Base-by-base conservation (phyloP, 2,329 filamentous ascomycete species). In the Aspergillus neoniger region DNA sequence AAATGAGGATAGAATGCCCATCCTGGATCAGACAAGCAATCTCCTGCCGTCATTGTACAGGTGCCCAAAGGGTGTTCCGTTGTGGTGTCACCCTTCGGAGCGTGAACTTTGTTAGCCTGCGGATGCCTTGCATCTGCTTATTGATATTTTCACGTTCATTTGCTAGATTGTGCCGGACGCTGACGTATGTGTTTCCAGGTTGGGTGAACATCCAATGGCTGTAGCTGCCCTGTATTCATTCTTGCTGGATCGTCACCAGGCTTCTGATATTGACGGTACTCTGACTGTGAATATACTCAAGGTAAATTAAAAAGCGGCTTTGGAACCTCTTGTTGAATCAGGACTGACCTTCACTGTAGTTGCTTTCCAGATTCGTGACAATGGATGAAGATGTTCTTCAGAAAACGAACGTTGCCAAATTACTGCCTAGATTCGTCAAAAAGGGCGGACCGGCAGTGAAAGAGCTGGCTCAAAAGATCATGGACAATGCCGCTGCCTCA, bases 351-450 rank as follows among this genome's bases (percentile, higher is more conserved):
- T 28, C n/a, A 12, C 5, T 54, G 28, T 36, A 86, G 79, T 74
- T 87, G 50, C 79, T 88, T 66, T 75, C 79, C 28, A 79, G 79
- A 47, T 86, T 85, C 63, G 80, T 80, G 14, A 87, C 84, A 6
- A 77, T 88, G 67, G 86, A 84, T 59, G 81, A 81, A 61, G 82
- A 85, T 53, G 79, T 83, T 52, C 76, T 88, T 23, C 82, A 86
- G 65, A 86, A 85, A 69, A 86, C 83, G 8, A 86, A 87, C 65
- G 74, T 87, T 30, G 79, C 80, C 57, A 88, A 87, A 68, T 77
- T 87, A 15, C 73, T 88, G 15, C 79, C 80, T 2, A 80, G 82
- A 25, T 83, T 86, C 64, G 76, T 82, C 55, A 88, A 87, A 72
- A 83, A 83, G 63, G 85, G 85, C 25, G 83, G 83, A 64, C 81